Conservation (phyloP, 441 rosid species). For the Corymbia calophylla region DNA sequence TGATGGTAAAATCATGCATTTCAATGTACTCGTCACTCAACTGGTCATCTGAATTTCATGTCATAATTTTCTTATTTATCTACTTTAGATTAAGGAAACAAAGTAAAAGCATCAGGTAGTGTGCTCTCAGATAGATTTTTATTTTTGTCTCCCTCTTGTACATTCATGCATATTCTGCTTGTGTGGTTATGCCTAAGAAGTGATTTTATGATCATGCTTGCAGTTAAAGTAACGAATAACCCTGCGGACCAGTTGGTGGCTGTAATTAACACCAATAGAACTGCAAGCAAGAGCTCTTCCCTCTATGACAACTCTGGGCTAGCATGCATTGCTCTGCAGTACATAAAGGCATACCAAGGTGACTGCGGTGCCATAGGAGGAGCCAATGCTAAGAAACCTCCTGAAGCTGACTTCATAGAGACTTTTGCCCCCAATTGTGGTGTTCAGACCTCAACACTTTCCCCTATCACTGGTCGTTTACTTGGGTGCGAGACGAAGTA, state of each 20-base stretch:
- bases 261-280: slow-evolving; percentile 39
- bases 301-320: slow-evolving; percentile 53
- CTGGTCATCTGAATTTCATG: background rate
- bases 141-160: background rate
- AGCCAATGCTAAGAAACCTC: slow-evolving; percentile 53
- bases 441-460: slow-evolving; percentile 34
- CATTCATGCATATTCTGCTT: background rate
- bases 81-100: background rate
- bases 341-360: slow-evolving; percentile 65
- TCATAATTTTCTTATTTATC: background rate
- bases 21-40: background rate
- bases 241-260: slow-evolving; percentile 60
- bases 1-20: background rate
- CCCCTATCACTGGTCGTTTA: slow-evolving; percentile 61
- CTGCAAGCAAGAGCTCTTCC: slow-evolving; percentile 37
- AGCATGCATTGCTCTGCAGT: slow-evolving; percentile 74
- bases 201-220: background rate
- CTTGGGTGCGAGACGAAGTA: slow-evolving; percentile 56
- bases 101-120: background rate
- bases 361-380: slow-evolving; percentile 55
- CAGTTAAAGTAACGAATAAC: slow-evolving; percentile 41
- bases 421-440: slow-evolving; percentile 65
- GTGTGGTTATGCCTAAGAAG: background rate
- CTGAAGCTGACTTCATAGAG: slow-evolving; percentile 41
- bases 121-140: background rate